Evolutionary conservation across 768 basidiomycete genomes (phyloP).

Genomic region (Lactarius sp.): DNA sequence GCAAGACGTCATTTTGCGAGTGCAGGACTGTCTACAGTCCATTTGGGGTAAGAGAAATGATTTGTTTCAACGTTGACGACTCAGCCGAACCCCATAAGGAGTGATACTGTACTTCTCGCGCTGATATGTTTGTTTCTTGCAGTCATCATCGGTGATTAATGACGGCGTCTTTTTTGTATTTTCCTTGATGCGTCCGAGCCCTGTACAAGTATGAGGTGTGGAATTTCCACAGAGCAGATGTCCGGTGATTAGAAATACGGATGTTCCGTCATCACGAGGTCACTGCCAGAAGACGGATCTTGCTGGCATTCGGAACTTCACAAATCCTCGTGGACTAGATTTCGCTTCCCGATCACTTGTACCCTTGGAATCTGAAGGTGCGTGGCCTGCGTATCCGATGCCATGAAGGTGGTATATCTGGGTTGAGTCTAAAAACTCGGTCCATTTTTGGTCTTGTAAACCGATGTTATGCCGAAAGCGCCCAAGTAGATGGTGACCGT

Average conservation of each 20-base stretch:
- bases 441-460: too few relatives aligned
- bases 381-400: neutral
- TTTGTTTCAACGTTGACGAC: neutral
- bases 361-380: neutral
- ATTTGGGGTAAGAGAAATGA: neutral
- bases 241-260: neutral
- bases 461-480: neutral
- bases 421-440: too few relatives aligned
- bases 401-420: neutral
- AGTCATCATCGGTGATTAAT: neutral
- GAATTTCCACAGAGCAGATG: neutral
- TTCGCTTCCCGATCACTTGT: neutral
- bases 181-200: neutral
- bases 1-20: neutral
- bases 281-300: neutral
- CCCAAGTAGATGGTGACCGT: neutral
- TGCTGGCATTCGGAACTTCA: neutral
- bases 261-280: neutral
- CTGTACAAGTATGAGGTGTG: neutral
- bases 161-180: neutral
- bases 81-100: neutral
- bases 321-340: neutral
- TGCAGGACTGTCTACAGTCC: neutral
- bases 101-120: neutral
- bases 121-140: neutral